Evolutionary conservation across 768 basidiomycete species (phyloP), one percentile per base, ranked within the genome.

Genomic region (Steccherinum ochraceum): DNA sequence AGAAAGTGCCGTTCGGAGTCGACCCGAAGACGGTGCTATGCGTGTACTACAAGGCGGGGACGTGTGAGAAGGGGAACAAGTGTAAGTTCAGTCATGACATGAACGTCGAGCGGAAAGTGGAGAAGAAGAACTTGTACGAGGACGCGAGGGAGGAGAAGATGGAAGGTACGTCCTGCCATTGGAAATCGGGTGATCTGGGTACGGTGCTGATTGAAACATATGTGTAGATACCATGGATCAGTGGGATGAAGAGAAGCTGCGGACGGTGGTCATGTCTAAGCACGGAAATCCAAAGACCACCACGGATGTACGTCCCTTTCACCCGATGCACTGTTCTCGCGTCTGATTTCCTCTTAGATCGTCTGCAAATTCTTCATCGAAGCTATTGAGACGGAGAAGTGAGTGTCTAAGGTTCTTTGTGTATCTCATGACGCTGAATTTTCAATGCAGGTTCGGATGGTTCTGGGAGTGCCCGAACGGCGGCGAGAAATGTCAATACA

Each of bases 291-390:
- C 90, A 46, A 79, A 84, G 58, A 95, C 90, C 21, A 87, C 85
- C 2, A 98, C 95, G 30, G 95, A 98, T 63, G 91, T 93, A 60
- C 52, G 75, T 66, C 18, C n/a, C 27, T 20, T 49, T 35, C 46
- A 48, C 41, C 52, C 49, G 23, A 3, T 45, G 7, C 20, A n/a
- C 27, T 53, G 18, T 2, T 21, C 4, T 4, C 25, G 10, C 4
- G 12, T 20, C 45, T 46, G 19, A 41, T 27, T 13, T 50, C 26
- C 19, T 25, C 19, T 10, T 48, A 95, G 89, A 96, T 99, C 63
- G 95, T 99, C 3, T 99, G 96, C 83, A 98, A 95, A 69, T 83
- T 72, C 72, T 99, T 99, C 64, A 89, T 99, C 59, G 84, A 95
- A 63, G 95, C 96, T 43, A 95, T 99, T 64, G 96, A 99, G 66